Evolutionary conservation across 2,329 filamentous ascomycete species (phyloP).

Genomic region (Colletotrichum melonis): DNA sequence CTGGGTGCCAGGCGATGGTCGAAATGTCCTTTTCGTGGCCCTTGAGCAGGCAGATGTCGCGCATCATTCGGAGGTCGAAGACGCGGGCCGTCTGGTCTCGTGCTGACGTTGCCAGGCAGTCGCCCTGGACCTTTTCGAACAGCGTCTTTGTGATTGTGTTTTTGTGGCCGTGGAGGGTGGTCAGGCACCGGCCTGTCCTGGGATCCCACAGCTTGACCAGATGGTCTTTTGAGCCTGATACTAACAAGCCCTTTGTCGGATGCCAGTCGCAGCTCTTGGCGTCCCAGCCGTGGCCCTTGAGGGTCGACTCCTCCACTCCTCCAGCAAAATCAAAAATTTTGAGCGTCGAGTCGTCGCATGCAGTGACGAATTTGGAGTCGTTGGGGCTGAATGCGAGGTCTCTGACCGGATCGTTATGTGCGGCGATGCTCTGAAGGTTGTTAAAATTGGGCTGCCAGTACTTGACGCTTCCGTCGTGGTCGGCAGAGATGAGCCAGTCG

Average conservation of each 20-base stretch:
- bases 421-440: constrained; percentile 94
- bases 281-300: constrained; percentile 98
- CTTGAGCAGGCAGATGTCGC: constrained; percentile 91
- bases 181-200: constrained; percentile 88
- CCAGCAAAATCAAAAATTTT: constrained; percentile 97
- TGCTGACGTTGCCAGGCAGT: constrained; percentile 90
- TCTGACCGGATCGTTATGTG: constrained; percentile 88
- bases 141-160: constrained; percentile 94
- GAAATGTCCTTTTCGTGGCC: constrained; percentile 98
- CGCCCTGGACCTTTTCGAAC: constrained; percentile 87
- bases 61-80: constrained; percentile 98
- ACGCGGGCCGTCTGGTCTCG: constrained; percentile 93
- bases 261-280: constrained; percentile 98
- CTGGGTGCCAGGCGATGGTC: constrained; percentile 91
- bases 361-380: constrained; percentile 95
- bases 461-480: constrained; percentile 95
- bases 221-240: constrained; percentile 97
- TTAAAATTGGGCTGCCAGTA: constrained; percentile 99
- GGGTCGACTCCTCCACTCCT: constrained; percentile 82
- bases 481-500: constrained; percentile 96
- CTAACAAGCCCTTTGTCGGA: constrained; percentile 90
- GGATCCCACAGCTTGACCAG: constrained; percentile 98
- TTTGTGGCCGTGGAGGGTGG: constrained; percentile 95
- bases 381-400: constrained; percentile 94
- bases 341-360: constrained; percentile 90